Evolutionary conservation across 2,329 filamentous ascomycete genomes (phyloP), one percentile per base, ranked within the genome.

Genomic region (Bipolaris victoriae): DNA sequence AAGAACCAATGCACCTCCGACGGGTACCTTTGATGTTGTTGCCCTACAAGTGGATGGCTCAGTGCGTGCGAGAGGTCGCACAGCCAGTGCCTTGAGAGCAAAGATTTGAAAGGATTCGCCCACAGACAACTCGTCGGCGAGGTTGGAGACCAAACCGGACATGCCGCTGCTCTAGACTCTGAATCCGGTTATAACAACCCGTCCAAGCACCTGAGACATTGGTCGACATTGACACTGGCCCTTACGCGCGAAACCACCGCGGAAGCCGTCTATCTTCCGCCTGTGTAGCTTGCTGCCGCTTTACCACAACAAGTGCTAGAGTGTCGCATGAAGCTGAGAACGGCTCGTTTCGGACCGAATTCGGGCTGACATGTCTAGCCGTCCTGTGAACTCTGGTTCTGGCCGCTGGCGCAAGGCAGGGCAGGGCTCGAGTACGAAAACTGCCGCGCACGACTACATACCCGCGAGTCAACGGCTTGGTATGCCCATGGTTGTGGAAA

Each of bases 261-360:
- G 49, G 37, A 39, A 35, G 45, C 44, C 36, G 40, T 57, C 18
- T 36, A 29, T 33, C 18, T 22, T 37, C 49, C 54, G 54, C 29
- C 40, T 40, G 49, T 44, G 20, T 37, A 15, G 35, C 48, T 24
- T 40, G 20, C 43, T 53, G 16, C 29, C 44, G 37, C 22, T 35
- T 53, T 52, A 43, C 49, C 43, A 48, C 5, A 57, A 53, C 22
- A 22, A 53, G 54, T n/a, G 41, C 43, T 57, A 57, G 54, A 13
- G 18, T 37, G 37, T 57, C 49, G 52, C 44, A 57, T 37, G 13
- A 47, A 18, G 41, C 45, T 52, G 29, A 36, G 46, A 57, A 40
- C 16, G 37, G 43, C n/a, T 52, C 11, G 11, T 26, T 7, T 37
- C 49, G 54, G 54, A 37, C 54, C 54, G 54, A 57, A 53, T 57